Percentiles rank a stretch among this genome's conserved stretches.
phyloP scores from a whole-genome alignment of 163 green algal genomes.

The Volvox carteri region DNA sequence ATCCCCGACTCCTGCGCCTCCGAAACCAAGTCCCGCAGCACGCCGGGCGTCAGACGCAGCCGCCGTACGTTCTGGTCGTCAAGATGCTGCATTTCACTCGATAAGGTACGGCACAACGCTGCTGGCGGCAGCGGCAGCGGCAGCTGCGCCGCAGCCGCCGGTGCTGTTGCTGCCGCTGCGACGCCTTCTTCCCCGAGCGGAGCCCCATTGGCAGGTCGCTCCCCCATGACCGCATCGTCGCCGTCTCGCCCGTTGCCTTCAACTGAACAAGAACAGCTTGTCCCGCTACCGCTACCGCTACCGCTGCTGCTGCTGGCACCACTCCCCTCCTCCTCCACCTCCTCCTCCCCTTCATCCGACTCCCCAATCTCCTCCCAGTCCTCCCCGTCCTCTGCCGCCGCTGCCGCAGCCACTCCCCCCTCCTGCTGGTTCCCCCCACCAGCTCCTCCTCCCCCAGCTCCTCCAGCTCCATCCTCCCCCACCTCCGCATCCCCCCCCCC shows the following conservation, averaged over 20 bases:
- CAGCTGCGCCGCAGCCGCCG: not conserved
- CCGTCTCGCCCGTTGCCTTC: not conserved
- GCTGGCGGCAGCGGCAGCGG: not conserved
- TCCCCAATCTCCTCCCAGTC: not conserved
- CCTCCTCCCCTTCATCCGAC: slow-evolving; percentile 7
- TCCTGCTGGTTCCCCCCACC: not conserved
- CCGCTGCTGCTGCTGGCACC: no score
- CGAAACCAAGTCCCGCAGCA: slow-evolving; percentile 8
- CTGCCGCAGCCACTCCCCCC: not conserved
- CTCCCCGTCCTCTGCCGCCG: not conserved
- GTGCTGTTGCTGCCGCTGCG: not conserved
- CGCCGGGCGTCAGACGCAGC: not conserved
- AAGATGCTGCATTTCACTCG: no score
- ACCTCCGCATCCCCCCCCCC: not conserved
- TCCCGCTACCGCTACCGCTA: not conserved
- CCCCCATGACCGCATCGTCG: not conserved
- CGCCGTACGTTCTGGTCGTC: not conserved
- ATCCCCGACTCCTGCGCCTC: not conserved
- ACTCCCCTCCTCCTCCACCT: not conserved
- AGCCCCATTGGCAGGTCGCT: not conserved
- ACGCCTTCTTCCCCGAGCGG: not conserved
- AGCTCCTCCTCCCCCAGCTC: not conserved
- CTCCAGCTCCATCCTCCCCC: not conserved
- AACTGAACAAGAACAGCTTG: not conserved
- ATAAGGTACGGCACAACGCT: no score